Percentiles rank a stretch among this genome's conserved stretches.
These are phyloP conservation scores for Diplotaxis tenuifolia DNA, from an alignment of 345 rosid genomes.

Conservation along the genomic window DNA sequence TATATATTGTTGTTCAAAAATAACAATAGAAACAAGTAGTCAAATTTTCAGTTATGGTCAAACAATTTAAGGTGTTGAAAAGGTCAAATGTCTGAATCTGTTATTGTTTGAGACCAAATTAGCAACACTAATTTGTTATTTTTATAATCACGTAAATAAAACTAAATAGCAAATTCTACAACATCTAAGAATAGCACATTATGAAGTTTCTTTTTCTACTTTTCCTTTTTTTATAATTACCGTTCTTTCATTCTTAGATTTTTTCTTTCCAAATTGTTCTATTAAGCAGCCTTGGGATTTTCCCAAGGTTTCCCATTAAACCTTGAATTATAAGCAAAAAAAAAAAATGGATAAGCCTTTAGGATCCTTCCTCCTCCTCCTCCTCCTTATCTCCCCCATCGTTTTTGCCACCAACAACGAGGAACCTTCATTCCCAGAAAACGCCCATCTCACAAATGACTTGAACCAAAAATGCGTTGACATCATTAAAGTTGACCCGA, in stretches of 20 bases:
- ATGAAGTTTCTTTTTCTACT: background rate
- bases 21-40: background rate
- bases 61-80: slow-evolving; percentile 1
- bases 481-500: slow-evolving; percentile 29
- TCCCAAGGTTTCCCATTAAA: slow-evolving; percentile 41
- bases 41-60: background rate
- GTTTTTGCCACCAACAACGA: slow-evolving; percentile 33
- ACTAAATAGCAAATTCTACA: slow-evolving; percentile 6
- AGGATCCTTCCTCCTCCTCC: slow-evolving; percentile 38
- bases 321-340: background rate
- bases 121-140: slow-evolving; percentile 6
- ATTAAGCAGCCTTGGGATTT: slow-evolving; percentile 47
- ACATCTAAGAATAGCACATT: slow-evolving; percentile 11
- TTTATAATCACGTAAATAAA: background rate
- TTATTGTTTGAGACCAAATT: background rate
- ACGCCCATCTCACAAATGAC: slow-evolving; percentile 32
- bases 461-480: slow-evolving; percentile 21
- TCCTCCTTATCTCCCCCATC: slow-evolving; percentile 9
- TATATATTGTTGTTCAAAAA: background rate
- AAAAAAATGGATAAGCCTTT: slow-evolving; percentile 22
- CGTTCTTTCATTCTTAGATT: slow-evolving; percentile 5
- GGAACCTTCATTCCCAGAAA: slow-evolving; percentile 43
- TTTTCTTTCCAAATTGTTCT: background rate
- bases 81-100: slow-evolving; percentile 21
- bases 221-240: slow-evolving; percentile 21